Conservation (phyloP, 1,284 basidiomycete species). For the Neonothopanus nambi region DNA sequence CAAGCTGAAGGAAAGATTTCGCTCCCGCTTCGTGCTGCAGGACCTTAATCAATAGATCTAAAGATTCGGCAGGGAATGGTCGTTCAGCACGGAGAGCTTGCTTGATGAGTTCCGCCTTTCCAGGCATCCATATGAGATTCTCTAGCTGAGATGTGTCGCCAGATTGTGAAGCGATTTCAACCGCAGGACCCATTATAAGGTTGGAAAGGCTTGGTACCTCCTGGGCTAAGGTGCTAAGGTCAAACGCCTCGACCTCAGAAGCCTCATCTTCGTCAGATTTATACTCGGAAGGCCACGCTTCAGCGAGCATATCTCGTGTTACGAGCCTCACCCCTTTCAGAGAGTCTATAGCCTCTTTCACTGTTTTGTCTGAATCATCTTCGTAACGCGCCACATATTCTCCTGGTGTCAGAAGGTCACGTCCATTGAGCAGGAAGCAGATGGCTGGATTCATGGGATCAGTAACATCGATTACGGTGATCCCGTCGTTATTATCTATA, state of each 20-base stretch:
- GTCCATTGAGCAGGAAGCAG: conserved; percentile 17
- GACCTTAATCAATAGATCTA: conserved; percentile 22
- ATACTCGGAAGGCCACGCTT: conserved; percentile 31
- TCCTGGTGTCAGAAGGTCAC: conserved; percentile 8
- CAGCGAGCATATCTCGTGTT: conserved; percentile 23
- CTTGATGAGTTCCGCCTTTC: conserved; percentile 22
- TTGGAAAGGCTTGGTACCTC: conserved; percentile 27
- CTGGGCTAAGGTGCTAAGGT: neutral
- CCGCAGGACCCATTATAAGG: conserved; percentile 26
- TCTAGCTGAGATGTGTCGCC: conserved; percentile 26
- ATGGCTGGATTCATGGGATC: conserved; percentile 34
- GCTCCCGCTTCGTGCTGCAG: conserved; percentile 17
- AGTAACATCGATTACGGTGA: conserved; percentile 42
- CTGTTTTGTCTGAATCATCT: neutral
- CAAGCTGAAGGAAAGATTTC: conserved; percentile 15
- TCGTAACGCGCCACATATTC: conserved; percentile 1
- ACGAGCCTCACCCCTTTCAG: conserved; percentile 23
- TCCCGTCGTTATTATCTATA: conserved; percentile 42
- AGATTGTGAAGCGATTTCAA: conserved; percentile 25
- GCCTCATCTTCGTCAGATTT: neutral
- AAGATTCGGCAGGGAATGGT: conserved; percentile 26
- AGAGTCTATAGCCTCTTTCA: neutral
- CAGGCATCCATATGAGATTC: conserved; percentile 26
- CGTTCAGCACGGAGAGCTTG: conserved; percentile 17
- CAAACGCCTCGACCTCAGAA: neutral